Evolutionary conservation across 2,329 filamentous ascomycete genomes (phyloP), one percentile per base, ranked within the genome.

Genomic region (Pseudocercospora pini-densiflorae): DNA sequence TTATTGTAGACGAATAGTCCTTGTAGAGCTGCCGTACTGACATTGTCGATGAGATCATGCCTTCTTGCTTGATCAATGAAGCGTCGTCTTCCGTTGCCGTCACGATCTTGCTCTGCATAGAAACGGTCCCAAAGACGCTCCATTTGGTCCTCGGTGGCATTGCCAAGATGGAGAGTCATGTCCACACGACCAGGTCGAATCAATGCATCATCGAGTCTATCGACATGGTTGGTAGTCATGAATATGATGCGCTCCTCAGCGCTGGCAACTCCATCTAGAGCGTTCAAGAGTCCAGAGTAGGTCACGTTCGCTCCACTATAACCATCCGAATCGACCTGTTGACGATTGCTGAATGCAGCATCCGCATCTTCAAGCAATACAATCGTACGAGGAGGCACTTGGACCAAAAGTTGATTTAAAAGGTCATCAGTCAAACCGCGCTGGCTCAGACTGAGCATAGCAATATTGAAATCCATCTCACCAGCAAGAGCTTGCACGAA

Each of bases 1-100:
- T 99, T 99, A 81, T 98, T 96, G 78, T 96, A 97, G 78, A 98
- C 79, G 79, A 99, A 99, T 53, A 99, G 80, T 0, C 95, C 95
- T 79, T 99, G 95, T 31, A 99, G 88, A 23, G 93, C 93, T 29
- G 95, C 95, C 4, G 94, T 94, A 77, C 94, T 98, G 16, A 93
- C 83, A 60, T 86, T 83, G 19, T 88, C 86, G 61, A 96, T 87
- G 27, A 97, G 79, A 0, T 90, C 90, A 16, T 95, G 82, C 58
- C 89, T 85, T 53, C 88, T 85, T 12, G 97, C 86, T 67, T 87
- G 88, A 23, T 84, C 76, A 70, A 98, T 79, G 81, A 99, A 98
- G 19, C 85, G 82, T 72, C 86, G 81, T 73, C 89, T 88, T 21
- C 88, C 86, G 5, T 81, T 79, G 16, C 89, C 88, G 62, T 88